Evolutionary conservation across 2,329 filamentous ascomycete species (phyloP).

Genomic region (Lachnellula subtilissima): DNA sequence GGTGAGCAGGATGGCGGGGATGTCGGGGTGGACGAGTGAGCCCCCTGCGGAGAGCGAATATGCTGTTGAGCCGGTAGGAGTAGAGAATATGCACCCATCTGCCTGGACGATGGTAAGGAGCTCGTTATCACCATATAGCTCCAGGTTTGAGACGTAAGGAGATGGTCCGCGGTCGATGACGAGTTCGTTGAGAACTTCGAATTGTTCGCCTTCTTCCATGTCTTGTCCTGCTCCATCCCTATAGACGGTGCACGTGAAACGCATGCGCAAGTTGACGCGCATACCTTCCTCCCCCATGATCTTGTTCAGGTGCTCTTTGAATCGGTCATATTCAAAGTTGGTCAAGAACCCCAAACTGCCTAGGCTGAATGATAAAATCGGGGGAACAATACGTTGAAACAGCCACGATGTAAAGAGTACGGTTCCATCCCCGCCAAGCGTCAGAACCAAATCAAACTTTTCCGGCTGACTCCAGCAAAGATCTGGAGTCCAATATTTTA

Average conservation of each 20-base stretch:
- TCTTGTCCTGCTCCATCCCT: slow-evolving; percentile 62
- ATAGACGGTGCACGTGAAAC: slow-evolving; percentile 97
- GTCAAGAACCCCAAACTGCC: slow-evolving; percentile 86
- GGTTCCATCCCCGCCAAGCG: slow-evolving; percentile 80
- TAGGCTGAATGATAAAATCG: slow-evolving; percentile 77
- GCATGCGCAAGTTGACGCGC: slow-evolving; percentile 96
- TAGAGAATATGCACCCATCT: slow-evolving; percentile 96
- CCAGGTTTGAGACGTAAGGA: slow-evolving; percentile 93
- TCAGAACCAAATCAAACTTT: slow-evolving; percentile 90
- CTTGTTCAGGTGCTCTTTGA: slow-evolving; percentile 78
- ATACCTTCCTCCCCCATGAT: slow-evolving; percentile 94
- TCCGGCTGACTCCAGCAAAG: slow-evolving; percentile 92
- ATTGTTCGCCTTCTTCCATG: slow-evolving; percentile 85
- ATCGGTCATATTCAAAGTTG: slow-evolving; percentile 80
- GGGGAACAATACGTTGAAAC: slow-evolving; percentile 85
- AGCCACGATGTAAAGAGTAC: slow-evolving; percentile 87
- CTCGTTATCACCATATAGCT: slow-evolving; percentile 92
- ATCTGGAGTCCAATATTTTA: slow-evolving; percentile 94
- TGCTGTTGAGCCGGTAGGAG: slow-evolving; percentile 88
- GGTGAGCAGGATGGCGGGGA: slow-evolving; percentile 92
- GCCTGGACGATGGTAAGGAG: slow-evolving; percentile 93
- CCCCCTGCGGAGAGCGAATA: slow-evolving; percentile 95
- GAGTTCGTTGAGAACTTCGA: slow-evolving; percentile 96
- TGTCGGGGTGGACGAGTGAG: slow-evolving; percentile 92
- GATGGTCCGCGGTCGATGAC: slow-evolving; percentile 97